Evolutionary conservation across 345 rosid genomes (phyloP), one percentile per base, ranked within the genome.

Genomic region (Rhodamnia argentea): DNA sequence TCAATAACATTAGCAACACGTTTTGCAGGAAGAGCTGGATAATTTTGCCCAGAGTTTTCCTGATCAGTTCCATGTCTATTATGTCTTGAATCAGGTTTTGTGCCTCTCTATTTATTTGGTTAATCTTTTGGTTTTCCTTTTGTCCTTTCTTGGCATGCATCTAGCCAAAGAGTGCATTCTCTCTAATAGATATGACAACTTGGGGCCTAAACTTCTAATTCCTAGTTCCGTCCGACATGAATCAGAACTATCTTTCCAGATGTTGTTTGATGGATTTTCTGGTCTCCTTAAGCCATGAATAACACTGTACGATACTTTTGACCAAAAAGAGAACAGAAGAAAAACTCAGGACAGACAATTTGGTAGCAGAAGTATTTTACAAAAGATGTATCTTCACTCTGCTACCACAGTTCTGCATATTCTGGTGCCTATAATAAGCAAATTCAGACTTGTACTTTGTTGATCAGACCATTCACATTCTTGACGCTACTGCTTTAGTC

Each of bases 1-100:
- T 37, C 13, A 0, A 70, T 70, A 70, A 70, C 22, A 70, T 37
- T 70, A 70, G 47, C 47, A 70, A 70, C 78, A 18, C 22, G 22
- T 55, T 24, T 89, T 85, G 50, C 93, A 93, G 96, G 93, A 92
- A 85, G 97, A 94, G 90, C 84, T 94, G 87, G 94, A 94, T 78
- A 44, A 60, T 82, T 90, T 94, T 87, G 88, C 91, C 12, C 51
- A 83, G 32, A 88, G 59, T 56, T 92, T 87, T 89, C 90, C 94
- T 4, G 86, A 86, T 82, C 94, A 90, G 85, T 92, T 92, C 88
- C 86, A 81, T n/a, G 82, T 94, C 84, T 93, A 93, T 89, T 90
- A 91, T 87, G 93, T 92, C 86, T 87, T 94, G 89, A 94, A 94
- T 89, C 91, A 93, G 94, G 95, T 94, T 83, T 37, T 37, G 53